Evolutionary conservation across 257 asterid genomes (phyloP).

Genomic region (Solanum acaule): DNA sequence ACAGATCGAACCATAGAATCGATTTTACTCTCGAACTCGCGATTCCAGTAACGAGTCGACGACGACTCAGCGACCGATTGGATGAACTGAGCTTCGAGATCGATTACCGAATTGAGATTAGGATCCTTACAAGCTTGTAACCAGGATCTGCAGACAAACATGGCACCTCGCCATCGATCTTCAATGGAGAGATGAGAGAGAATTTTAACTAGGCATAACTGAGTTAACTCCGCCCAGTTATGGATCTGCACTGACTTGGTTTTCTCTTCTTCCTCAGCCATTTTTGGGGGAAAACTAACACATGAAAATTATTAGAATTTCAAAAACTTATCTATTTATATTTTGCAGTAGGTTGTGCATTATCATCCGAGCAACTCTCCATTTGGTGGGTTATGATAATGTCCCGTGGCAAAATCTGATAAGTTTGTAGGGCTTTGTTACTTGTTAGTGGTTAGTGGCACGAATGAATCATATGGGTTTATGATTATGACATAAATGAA

Average conservation of each 20-base stretch:
- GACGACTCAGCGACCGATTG: constrained; percentile 31
- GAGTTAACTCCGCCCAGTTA: constrained; percentile 80
- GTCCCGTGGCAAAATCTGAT: neutral
- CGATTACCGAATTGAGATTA: constrained; percentile 47
- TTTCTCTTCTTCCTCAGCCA: constrained; percentile 20
- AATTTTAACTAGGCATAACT: constrained; percentile 68
- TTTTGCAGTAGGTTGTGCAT: too few relatives aligned
- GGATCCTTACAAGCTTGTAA: constrained; percentile 62
- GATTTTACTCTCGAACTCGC: constrained; percentile 54
- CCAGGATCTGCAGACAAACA: constrained; percentile 79
- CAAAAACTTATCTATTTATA: too few relatives aligned
- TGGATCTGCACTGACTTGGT: neutral
- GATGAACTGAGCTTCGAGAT: constrained; percentile 40
- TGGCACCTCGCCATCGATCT: constrained; percentile 55
- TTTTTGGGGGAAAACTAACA: neutral
- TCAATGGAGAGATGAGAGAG: constrained; percentile 52
- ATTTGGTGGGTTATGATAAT: neutral
- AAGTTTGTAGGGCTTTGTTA: too few relatives aligned
- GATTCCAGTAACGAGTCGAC: constrained; percentile 44
- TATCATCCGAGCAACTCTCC: too few relatives aligned
- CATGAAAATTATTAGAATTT: too few relatives aligned
- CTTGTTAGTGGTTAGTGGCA: too few relatives aligned
- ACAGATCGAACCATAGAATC: constrained; percentile 67
- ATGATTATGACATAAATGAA: too few relatives aligned
- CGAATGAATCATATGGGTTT: neutral